Evolutionary conservation across 768 basidiomycete genomes (phyloP).

Genomic region (Coprinopsis cinerea): DNA sequence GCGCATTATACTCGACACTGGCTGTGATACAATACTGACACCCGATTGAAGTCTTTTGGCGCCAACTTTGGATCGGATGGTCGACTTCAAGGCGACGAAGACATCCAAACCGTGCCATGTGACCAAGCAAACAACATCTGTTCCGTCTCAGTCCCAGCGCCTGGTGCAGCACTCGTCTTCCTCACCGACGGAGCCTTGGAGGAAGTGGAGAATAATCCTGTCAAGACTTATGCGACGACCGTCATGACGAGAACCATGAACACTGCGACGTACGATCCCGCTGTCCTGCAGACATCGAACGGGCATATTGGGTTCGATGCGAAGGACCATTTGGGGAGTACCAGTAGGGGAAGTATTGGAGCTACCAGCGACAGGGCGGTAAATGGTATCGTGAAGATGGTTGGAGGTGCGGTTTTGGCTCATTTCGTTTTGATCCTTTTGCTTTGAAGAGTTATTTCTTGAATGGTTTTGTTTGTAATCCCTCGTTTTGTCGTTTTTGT

Average conservation of each 20-base stretch:
- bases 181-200: conserved; percentile 36
- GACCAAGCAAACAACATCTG: conserved; percentile 46
- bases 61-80: conserved; percentile 60
- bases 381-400: too few species aligned
- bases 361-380: too few species aligned
- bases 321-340: conserved; percentile 16
- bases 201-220: conserved; percentile 26
- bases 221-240: conserved; percentile 48
- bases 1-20: too few species aligned
- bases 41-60: conserved; percentile 65
- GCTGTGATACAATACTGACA: too few species aligned
- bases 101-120: conserved; percentile 53
- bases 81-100: conserved; percentile 42
- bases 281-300: conserved; percentile 50
- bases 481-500: too few species aligned
- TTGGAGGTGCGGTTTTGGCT: too few species aligned
- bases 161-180: conserved; percentile 68
- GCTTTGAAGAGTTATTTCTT: too few species aligned
- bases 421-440: too few species aligned
- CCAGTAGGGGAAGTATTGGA: conserved; percentile 17
- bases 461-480: too few species aligned
- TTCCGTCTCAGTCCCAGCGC: conserved; percentile 57
- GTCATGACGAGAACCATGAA: conserved; percentile 49
- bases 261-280: conserved; percentile 50
- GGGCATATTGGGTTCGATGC: conserved; percentile 28